phyloP scores from a whole-genome alignment of 2,329 filamentous ascomycete genomes.

The Lachnellula suecica region DNA sequence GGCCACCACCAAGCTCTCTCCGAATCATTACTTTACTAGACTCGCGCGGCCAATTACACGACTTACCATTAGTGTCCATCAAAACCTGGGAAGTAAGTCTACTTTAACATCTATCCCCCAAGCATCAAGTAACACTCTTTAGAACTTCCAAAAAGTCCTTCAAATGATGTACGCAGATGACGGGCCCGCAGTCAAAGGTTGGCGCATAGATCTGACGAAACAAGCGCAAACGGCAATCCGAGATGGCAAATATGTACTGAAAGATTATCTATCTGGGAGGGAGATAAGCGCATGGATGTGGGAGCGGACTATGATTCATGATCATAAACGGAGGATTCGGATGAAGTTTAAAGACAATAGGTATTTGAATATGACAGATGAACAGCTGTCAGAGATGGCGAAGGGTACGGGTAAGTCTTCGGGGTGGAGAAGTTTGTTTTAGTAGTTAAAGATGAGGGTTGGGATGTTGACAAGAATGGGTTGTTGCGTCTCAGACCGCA shows the following conservation, averaged over 20 bases:
- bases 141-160: neutral
- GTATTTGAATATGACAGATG: neutral
- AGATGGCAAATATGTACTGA: neutral
- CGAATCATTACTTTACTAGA: neutral
- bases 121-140: too few relatives aligned
- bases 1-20: neutral
- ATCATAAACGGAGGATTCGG: neutral
- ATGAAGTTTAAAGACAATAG: neutral
- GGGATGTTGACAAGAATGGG: too few relatives aligned
- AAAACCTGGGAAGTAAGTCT: neutral
- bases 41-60: neutral
- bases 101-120: neutral
- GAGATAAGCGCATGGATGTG: neutral
- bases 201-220: neutral
- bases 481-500: too few relatives aligned
- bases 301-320: neutral
- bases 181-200: neutral
- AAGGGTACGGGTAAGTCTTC: too few relatives aligned
- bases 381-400: too few relatives aligned
- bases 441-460: too few relatives aligned
- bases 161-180: neutral
- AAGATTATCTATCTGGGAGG: neutral
- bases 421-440: too few relatives aligned
- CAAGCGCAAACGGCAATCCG: neutral
- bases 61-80: neutral